Evolutionary conservation across 2,329 filamentous ascomycete species (phyloP).

Genomic region (Microsporum canis): DNA sequence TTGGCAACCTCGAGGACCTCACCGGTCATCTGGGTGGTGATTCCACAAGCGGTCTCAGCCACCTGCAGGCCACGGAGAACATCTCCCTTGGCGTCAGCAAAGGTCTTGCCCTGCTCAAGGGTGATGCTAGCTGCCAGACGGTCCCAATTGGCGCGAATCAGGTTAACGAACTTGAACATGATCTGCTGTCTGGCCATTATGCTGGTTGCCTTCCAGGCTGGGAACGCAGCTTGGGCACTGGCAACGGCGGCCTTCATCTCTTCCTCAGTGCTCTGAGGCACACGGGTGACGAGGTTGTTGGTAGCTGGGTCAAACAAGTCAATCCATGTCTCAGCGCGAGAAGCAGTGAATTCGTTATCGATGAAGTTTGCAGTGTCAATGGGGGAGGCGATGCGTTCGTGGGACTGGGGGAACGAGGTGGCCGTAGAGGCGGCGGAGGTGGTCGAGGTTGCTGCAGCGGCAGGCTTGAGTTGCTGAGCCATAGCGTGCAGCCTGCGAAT

Average conservation of each 20-base stretch:
- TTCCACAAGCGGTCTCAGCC: conserved; percentile 55
- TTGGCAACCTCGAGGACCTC: conserved; percentile 57
- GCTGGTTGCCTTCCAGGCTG: conserved; percentile 49
- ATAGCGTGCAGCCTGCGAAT: conserved; percentile 38
- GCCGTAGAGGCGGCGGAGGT: conserved; percentile 32
- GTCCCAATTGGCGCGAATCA: conserved; percentile 56
- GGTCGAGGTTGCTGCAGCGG: conserved; percentile 20
- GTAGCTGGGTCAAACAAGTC: conserved; percentile 54
- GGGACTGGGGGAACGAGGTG: conserved; percentile 40
- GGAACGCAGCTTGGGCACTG: conserved; percentile 53
- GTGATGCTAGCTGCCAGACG: conserved; percentile 54
- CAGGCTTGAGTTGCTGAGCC: conserved; percentile 36
- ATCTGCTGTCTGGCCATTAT: conserved; percentile 51
- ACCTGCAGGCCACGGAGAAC: conserved; percentile 56
- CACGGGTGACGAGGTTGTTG: conserved; percentile 55
- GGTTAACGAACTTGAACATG: conserved; percentile 53
- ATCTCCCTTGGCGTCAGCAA: conserved; percentile 56
- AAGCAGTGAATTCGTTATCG: conserved; percentile 51
- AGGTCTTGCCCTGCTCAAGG: conserved; percentile 57
- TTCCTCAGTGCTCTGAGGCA: conserved; percentile 54
- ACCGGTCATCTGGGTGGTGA: conserved; percentile 54
- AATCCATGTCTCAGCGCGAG: conserved; percentile 50
- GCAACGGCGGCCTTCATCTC: conserved; percentile 52
- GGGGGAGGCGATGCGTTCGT: conserved; percentile 42
- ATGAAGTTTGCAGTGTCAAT: conserved; percentile 49